Base-by-base conservation (phyloP, 2,329 filamentous ascomycete genomes). In the Pleomassaria siparia region DNA sequence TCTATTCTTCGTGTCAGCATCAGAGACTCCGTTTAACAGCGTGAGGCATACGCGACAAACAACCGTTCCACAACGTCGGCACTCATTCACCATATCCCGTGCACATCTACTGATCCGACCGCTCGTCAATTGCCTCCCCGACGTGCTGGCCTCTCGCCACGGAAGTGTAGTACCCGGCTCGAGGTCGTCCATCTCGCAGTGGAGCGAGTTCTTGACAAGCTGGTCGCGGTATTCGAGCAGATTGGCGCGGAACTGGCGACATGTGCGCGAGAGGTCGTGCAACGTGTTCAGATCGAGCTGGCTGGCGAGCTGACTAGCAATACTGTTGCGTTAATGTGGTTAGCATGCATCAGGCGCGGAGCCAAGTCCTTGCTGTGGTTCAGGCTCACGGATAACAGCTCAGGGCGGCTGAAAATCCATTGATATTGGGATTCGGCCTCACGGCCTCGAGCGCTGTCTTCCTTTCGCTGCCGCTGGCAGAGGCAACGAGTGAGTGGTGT, bases 261-360 rank as follows among this genome's bases (percentile, higher is more conserved):
- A 95, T 46, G 89, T 91, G 45, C 82, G 83, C 43, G 91, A 88
- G 16, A 97, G 82, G 55, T 86, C 85, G 70, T 95, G 86, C 60
- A 96, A 82, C 12, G 89, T 87, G 70, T 92, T 96, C 42, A 96
- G 81, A 68, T 97, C 92, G 67, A 96, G 83, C 58, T 82, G 81
- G 25, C 83, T 81, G 40, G 88, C 87, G 56, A 96, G 81, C 60
- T 86, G 82, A 55, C 84, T 82, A 59, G 88, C 84, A 65, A 96
- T 83, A 61, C 91, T 96, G 75, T 50, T 54, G 35, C 39, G 54
- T 50, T 43, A 50, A 49, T 28, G 30, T 60, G 50, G 62, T 69
- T 55, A 70, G 66, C 64, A 62, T 51, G 43, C 55, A 53, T 61
- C 51, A 29, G 42, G 52, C 53, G 54, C 37, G 59, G 59, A 64